phyloP scores from a whole-genome alignment of 2,329 filamentous ascomycete species.

The Diplodia sapinea region DNA sequence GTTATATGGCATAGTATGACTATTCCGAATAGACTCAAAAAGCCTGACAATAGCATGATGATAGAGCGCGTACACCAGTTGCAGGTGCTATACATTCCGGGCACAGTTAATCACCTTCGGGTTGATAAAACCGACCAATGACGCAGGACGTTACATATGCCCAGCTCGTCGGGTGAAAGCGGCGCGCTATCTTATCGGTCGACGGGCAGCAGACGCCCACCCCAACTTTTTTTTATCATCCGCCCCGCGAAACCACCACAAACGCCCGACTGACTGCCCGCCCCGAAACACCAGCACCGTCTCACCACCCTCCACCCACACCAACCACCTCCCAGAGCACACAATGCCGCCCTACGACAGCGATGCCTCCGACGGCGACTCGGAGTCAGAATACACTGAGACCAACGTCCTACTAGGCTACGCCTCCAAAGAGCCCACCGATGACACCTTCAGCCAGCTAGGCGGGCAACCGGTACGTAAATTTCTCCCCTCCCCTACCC shows the following conservation, averaged over 20 bases:
- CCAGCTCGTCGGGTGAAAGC: background rate
- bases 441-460: slow-evolving; percentile 85
- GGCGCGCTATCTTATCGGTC: slow-evolving; percentile 14
- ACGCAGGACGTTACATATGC: background rate
- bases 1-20: no score
- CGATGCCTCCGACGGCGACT: slow-evolving; percentile 73
- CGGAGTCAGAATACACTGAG: slow-evolving; percentile 68
- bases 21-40: no score
- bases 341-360: slow-evolving; percentile 81
- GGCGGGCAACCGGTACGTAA: slow-evolving; percentile 81
- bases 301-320: background rate
- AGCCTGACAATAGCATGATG: no score
- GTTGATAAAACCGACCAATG: background rate
- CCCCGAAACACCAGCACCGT: background rate
- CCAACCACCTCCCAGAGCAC: background rate
- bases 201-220: background rate
- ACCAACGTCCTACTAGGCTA: slow-evolving; percentile 93
- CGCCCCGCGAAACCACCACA: slow-evolving; percentile 8
- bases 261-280: background rate
- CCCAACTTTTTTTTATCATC: slow-evolving; percentile 23
- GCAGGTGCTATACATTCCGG: no score
- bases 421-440: slow-evolving; percentile 76
- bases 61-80: no score
- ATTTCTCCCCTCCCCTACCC: background rate
- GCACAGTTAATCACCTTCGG: no score